phyloP scores from a whole-genome alignment of 2,329 filamentous ascomycete genomes.

The Diaporthe longicolla region DNA sequence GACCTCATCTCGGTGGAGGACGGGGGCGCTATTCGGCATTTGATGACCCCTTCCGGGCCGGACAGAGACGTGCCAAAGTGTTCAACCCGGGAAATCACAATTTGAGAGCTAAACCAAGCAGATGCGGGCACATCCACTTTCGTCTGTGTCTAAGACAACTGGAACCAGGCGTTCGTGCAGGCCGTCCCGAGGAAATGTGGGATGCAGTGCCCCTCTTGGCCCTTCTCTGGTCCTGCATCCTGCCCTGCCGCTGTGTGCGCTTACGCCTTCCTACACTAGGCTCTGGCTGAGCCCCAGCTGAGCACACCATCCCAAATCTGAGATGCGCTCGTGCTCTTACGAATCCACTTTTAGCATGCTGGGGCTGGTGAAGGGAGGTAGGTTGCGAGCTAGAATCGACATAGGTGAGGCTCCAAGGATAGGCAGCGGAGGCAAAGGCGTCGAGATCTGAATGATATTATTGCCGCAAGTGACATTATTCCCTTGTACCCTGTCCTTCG shows the following conservation, averaged over 20 bases:
- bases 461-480: background rate
- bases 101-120: too few relatives aligned
- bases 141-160: too few relatives aligned
- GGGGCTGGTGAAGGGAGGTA: background rate
- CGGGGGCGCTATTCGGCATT: background rate
- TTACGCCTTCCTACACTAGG: conserved; percentile 19
- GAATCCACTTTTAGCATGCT: conserved; percentile 21
- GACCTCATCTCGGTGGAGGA: background rate
- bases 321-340: background rate
- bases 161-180: background rate
- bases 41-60: background rate
- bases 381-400: background rate
- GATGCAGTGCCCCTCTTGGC: conserved; percentile 12
- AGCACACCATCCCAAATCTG: background rate
- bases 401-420: background rate
- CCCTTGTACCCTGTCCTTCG: background rate
- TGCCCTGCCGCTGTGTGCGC: conserved; percentile 18
- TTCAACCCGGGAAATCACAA: too few relatives aligned
- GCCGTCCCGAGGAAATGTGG: background rate
- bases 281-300: conserved; percentile 28
- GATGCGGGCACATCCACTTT: too few relatives aligned
- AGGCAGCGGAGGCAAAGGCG: background rate
- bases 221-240: conserved; percentile 12
- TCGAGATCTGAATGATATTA: background rate
- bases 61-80: background rate